These are phyloP conservation scores for Kazachstania sp. DNA, from an alignment of 1,139 yeast species.

Conservation along the genomic window DNA sequence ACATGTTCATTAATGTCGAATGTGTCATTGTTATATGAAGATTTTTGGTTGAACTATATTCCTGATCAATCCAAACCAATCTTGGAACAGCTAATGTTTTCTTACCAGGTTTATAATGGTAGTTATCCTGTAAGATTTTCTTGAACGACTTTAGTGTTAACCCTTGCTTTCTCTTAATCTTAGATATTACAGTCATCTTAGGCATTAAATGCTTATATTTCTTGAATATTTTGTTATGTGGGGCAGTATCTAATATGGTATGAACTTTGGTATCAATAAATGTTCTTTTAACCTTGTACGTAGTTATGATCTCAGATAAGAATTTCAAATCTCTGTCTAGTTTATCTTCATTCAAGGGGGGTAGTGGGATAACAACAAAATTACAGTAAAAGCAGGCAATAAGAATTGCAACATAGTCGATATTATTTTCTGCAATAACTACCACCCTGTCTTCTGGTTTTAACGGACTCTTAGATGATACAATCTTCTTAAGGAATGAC, in stretches of 20 bases:
- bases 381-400: slow-evolving; percentile 85
- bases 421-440: slow-evolving; percentile 78
- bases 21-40: slow-evolving; percentile 39
- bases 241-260: slow-evolving; percentile 44
- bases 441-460: slow-evolving; percentile 66
- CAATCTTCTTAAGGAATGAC: slow-evolving; percentile 43
- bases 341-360: slow-evolving; percentile 63
- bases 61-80: slow-evolving; percentile 32
- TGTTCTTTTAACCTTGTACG: slow-evolving; percentile 62
- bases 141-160: slow-evolving; percentile 16
- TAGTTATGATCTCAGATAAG: slow-evolving; percentile 55
- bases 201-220: slow-evolving; percentile 27
- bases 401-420: slow-evolving; percentile 75
- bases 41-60: slow-evolving; percentile 18
- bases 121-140: slow-evolving; percentile 15
- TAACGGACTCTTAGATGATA: slow-evolving; percentile 43
- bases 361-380: slow-evolving; percentile 68
- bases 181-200: slow-evolving; percentile 27
- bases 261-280: slow-evolving; percentile 77
- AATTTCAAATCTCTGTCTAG: slow-evolving; percentile 71
- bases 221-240: slow-evolving; percentile 39
- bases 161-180: slow-evolving; percentile 24
- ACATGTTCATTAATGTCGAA: slow-evolving; percentile 59
- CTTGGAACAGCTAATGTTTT: slow-evolving; percentile 15
- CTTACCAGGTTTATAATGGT: slow-evolving; percentile 18